These are phyloP conservation scores for Colletotrichum higginsianum DNA, from an alignment of 2,329 filamentous ascomycete species.

Conservation along the genomic window DNA sequence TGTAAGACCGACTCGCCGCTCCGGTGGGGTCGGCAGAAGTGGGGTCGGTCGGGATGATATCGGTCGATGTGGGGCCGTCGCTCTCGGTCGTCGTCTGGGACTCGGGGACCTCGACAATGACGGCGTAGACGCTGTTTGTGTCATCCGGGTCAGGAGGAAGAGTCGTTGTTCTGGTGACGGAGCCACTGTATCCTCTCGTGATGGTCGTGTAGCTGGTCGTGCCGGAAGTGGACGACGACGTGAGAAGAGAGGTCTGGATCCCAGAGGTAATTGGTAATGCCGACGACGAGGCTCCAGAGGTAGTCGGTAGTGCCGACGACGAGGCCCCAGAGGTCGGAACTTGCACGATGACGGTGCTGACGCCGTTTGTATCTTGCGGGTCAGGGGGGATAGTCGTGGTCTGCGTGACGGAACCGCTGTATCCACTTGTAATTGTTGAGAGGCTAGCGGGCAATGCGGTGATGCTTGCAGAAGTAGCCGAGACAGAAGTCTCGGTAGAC, in stretches of 20 bases:
- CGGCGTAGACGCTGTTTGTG: neutral
- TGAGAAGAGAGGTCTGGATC: neutral
- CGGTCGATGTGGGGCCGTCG: neutral
- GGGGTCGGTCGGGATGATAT: neutral
- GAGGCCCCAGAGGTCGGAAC: neutral
- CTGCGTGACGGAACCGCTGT: slow-evolving; percentile 15
- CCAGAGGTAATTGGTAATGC: neutral
- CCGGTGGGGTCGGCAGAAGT: neutral
- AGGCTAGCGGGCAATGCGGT: neutral
- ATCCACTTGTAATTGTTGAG: slow-evolving; percentile 16
- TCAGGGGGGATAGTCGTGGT: slow-evolving; percentile 3
- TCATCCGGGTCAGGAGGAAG: slow-evolving; percentile 10
- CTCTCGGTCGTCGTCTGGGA: slow-evolving; percentile 8
- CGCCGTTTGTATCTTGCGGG: neutral
- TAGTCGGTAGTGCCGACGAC: too few relatives aligned
- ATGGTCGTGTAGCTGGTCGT: slow-evolving; percentile 3
- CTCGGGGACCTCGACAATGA: slow-evolving; percentile 22
- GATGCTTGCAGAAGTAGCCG: neutral
- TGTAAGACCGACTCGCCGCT: neutral
- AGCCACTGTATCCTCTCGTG: slow-evolving; percentile 23
- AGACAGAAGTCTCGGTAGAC: too few relatives aligned
- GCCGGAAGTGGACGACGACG: neutral
- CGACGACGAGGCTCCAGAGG: too few relatives aligned
- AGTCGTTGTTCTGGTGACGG: slow-evolving; percentile 19
- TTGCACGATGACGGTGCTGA: slow-evolving; percentile 23